Evolutionary conservation across 1,284 basidiomycete species (phyloP), one percentile per base, ranked within the genome.

Genomic region (Cryptococcus amylolentus): DNA sequence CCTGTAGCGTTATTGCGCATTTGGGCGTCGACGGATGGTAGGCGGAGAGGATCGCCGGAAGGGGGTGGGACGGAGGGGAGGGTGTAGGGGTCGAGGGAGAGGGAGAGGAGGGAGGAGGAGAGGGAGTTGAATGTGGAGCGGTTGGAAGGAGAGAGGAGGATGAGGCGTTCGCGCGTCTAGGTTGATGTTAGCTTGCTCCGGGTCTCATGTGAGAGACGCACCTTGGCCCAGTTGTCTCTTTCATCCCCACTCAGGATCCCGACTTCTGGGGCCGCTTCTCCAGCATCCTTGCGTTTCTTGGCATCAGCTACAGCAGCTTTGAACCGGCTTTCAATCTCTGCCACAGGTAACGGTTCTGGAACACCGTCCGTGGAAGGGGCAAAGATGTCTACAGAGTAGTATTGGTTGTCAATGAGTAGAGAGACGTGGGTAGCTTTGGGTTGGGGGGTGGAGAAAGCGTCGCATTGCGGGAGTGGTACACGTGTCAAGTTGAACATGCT

Each of bases 161-260:
- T 77, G 7, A 96, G 82, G 62, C 88, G 80, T 68, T 84, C 78
- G 42, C 89, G 83, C 64, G 90, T 88, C 86, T 90, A 68, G 12
- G 23, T 38, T 28, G 64, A 48, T 16, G 61, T 66, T 54, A 65
- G 65, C 66, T 51, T 67, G 56, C 47, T 23, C 18, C 14, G 8
- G 26, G 37, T 46, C 8, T 38, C 2, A 28, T 27, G n/a, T 35
- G 31, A 47, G 27, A 42, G 55, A 37, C 83, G 58, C 72, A 91
- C 90, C 75, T 84, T 79, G 16, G 89, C 83, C 94, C 94, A 98
- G 12, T 73, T 80, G 76, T 96, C 90, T 62, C 94, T 81, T 42
- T 88, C 81, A 69, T 94, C 91, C 2, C 87, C 85, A 45, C 85
- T 89, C 55, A 97, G 80, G 2, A 88, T 81, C 14, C 89, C 87